These are phyloP conservation scores for Candida sithepensis DNA, from an alignment of 805 yeast genomes.

Conservation along the genomic window DNA sequence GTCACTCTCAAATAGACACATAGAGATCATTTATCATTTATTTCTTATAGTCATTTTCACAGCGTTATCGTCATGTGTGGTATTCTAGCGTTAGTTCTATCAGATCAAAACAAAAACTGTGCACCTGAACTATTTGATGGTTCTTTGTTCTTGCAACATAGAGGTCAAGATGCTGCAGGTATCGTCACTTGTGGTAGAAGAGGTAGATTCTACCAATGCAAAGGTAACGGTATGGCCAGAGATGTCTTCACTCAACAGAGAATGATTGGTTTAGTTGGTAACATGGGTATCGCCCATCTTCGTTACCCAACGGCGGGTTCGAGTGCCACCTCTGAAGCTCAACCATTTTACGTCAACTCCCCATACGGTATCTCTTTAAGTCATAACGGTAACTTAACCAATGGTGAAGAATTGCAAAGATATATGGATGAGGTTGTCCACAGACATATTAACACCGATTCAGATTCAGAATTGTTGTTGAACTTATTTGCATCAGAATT, in stretches of 20 bases:
- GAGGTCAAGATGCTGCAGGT: conserved; percentile 99
- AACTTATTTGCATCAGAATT: conserved; percentile 90
- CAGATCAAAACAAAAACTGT: conserved; percentile 67
- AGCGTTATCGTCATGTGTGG: conserved; percentile 72
- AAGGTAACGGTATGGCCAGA: conserved; percentile 98
- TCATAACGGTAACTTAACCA: conserved; percentile 94
- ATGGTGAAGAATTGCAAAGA: conserved; percentile 69
- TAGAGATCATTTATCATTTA: no score
- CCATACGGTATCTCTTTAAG: conserved; percentile 91
- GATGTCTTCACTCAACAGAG: conserved; percentile 90
- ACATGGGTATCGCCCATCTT: conserved; percentile 92
- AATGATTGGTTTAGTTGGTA: conserved; percentile 77
- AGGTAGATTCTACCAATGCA: conserved; percentile 94
- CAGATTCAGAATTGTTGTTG: conserved; percentile 86
- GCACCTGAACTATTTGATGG: conserved; percentile 93
- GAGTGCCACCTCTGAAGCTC: conserved; percentile 93
- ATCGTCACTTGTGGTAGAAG: conserved; percentile 92
- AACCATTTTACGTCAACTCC: conserved; percentile 95
- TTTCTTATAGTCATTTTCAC: no score
- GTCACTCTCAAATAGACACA: background rate
- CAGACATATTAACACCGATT: conserved; percentile 95
- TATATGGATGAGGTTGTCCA: conserved; percentile 92
- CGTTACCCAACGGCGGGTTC: conserved; percentile 98
- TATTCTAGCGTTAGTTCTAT: conserved; percentile 79
- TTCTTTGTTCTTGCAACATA: conserved; percentile 86